These are phyloP conservation scores for Williopsis jadinii DNA, from an alignment of 1,139 yeast species.

Conservation along the genomic window DNA sequence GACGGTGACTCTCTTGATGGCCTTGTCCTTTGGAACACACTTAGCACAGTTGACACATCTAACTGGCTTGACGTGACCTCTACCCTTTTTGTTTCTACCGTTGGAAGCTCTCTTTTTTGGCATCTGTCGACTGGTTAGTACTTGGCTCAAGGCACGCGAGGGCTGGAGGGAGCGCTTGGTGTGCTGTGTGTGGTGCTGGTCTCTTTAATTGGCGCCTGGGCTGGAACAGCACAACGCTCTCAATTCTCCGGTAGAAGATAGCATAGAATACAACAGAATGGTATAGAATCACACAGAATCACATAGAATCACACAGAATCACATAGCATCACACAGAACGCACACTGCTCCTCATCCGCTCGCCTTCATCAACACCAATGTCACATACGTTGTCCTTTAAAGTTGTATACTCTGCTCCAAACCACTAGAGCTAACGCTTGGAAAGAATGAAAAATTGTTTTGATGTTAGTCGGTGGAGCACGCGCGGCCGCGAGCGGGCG, in stretches of 20 bases:
- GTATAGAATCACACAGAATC: no score
- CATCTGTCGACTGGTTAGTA: constrained; percentile 39
- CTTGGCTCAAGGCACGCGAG: background rate
- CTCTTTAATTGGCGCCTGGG: no score
- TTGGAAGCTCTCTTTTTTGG: constrained; percentile 99
- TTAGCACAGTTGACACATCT: constrained; percentile 99
- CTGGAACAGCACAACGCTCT: no score
- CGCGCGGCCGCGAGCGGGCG: no score
- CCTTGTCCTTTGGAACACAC: constrained; percentile 99
- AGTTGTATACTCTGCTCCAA: background rate
- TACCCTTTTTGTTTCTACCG: constrained; percentile 99
- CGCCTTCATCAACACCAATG: no score
- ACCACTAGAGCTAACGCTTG: background rate
- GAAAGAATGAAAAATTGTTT: constrained; percentile 3
- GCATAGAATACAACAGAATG: no score
- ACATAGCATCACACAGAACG: no score
- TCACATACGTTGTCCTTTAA: constrained; percentile 1
- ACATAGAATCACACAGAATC: no score
- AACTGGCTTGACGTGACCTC: constrained; percentile 99
- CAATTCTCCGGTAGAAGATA: no score
- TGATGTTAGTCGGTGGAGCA: background rate
- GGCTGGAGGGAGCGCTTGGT: no score
- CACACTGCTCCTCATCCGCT: no score
- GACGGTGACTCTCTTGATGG: constrained; percentile 99
- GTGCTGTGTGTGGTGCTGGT: no score